A percentile compares a stretch with the other conserved stretches of the same genome.
Conservation (phyloP, 2,329 filamentous ascomycete species). For the Fusarium tricinctum region DNA sequence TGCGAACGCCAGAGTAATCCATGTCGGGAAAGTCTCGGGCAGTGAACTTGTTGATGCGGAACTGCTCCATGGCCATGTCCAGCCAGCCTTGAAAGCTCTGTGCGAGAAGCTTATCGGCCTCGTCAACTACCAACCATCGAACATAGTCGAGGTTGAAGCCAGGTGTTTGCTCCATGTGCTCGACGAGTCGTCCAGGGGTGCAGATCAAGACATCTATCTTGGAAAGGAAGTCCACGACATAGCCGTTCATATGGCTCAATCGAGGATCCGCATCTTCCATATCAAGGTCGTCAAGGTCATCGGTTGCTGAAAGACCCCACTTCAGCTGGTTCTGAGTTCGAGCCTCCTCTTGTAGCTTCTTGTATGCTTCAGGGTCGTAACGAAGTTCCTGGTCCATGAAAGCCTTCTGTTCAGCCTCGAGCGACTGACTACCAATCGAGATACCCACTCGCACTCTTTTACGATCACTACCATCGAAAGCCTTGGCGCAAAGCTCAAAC, state of each 20-base stretch:
- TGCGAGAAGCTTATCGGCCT: constrained; percentile 91
- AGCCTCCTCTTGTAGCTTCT: constrained; percentile 47
- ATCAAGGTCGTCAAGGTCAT: constrained; percentile 41
- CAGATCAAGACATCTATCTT: constrained; percentile 91
- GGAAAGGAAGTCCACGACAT: constrained; percentile 75
- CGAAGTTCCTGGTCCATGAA: constrained; percentile 62
- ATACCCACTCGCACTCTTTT: constrained; percentile 84
- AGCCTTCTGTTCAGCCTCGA: constrained; percentile 72
- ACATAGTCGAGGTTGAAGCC: constrained; percentile 85
- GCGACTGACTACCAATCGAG: constrained; percentile 83
- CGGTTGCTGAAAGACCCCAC: constrained; percentile 22
- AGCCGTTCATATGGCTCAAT: constrained; percentile 55
- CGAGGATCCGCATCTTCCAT: constrained; percentile 48
- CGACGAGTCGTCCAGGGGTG: constrained; percentile 91
- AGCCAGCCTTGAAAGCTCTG: constrained; percentile 96
- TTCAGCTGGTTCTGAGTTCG: constrained; percentile 15
- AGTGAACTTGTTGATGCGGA: constrained; percentile 65
- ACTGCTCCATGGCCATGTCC: constrained; percentile 74
- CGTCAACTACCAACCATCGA: constrained; percentile 91
- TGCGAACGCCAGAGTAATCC: constrained; percentile 72
- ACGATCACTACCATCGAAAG: constrained; percentile 66
- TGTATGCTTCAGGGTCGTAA: constrained; percentile 74
- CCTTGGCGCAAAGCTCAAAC: constrained; percentile 79
- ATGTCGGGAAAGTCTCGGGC: constrained; percentile 68
- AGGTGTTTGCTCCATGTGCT: constrained; percentile 86